phyloP scores from a whole-genome alignment of 139 green algal genomes.

The Chlamydomonas sphaeroides region DNA sequence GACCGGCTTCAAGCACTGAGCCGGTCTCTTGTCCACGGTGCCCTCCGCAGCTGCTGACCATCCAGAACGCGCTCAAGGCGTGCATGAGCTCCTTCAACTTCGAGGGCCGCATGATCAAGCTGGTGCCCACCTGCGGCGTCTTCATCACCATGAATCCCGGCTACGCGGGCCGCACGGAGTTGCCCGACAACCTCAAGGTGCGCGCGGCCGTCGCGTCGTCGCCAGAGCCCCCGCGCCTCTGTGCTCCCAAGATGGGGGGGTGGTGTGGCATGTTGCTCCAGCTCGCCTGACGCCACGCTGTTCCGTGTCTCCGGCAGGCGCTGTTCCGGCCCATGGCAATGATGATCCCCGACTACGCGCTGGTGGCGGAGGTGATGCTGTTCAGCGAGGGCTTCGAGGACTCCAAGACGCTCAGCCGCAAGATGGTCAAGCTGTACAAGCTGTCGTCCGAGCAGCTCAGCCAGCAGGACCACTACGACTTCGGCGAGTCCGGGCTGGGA shows the following conservation, averaged over 20 bases:
- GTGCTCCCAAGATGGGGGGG: too few species aligned
- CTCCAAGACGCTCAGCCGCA: slow-evolving; percentile 77
- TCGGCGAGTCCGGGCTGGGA: slow-evolving; percentile 27
- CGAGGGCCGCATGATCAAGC: slow-evolving; percentile 82
- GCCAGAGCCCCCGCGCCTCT: too few species aligned
- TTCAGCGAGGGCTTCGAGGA: slow-evolving; percentile 88
- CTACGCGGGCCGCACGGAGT: slow-evolving; percentile 86
- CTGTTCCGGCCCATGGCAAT: slow-evolving; percentile 88
- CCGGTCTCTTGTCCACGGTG: neutral
- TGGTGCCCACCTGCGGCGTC: slow-evolving; percentile 82
- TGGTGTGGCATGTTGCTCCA: too few species aligned
- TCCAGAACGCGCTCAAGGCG: slow-evolving; percentile 83
- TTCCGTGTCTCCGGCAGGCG: slow-evolving; percentile 53
- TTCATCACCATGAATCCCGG: slow-evolving; percentile 96
- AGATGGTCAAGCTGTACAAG: slow-evolving; percentile 95
- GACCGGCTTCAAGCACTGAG: too few species aligned
- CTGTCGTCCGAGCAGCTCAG: slow-evolving; percentile 89
- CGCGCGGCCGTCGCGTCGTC: too few species aligned
- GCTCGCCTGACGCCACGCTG: too few species aligned
- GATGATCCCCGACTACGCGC: slow-evolving; percentile 90
- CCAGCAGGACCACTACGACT: slow-evolving; percentile 80
- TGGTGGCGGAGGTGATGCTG: slow-evolving; percentile 88
- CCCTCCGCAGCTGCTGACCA: slow-evolving; percentile 72
- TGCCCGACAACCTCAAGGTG: slow-evolving; percentile 86
- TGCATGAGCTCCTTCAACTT: slow-evolving; percentile 82